Conservation (phyloP, 805 yeast genomes). For the Starmerella davenportii region DNA sequence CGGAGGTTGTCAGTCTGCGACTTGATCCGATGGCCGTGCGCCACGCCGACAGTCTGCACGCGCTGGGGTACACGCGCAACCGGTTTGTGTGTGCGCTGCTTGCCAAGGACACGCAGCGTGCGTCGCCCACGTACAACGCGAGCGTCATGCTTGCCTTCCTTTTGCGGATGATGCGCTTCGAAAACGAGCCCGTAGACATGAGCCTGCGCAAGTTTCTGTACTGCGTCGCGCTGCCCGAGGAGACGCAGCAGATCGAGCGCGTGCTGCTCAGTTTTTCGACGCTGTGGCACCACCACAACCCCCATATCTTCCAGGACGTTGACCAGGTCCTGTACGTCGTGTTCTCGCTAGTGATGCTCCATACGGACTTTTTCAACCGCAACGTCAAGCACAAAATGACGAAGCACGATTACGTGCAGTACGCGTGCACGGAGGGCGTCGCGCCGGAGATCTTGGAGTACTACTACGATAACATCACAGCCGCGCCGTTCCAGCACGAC, state of each 20-base stretch:
- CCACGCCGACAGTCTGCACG: slow-evolving; percentile 11
- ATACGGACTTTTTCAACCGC: slow-evolving; percentile 55
- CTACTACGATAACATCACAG: slow-evolving; percentile 49
- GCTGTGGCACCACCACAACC: slow-evolving; percentile 32
- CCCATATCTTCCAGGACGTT: slow-evolving; percentile 22
- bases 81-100: slow-evolving; percentile 13
- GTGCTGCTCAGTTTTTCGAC: slow-evolving; percentile 39
- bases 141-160: slow-evolving; percentile 15
- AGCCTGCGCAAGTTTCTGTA: slow-evolving; percentile 43
- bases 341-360: slow-evolving; percentile 51
- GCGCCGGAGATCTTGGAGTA: slow-evolving; percentile 28
- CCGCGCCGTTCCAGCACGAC: slow-evolving; percentile 36
- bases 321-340: slow-evolving; percentile 47
- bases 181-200: slow-evolving; percentile 43
- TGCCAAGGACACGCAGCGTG: slow-evolving; percentile 8
- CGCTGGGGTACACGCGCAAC: slow-evolving; percentile 10
- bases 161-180: slow-evolving; percentile 30
- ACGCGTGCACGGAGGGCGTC: slow-evolving; percentile 24
- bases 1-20: slow-evolving; percentile 4
- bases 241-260: slow-evolving; percentile 61
- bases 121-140: slow-evolving; percentile 5
- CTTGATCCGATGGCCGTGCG: slow-evolving; percentile 13
- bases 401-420: slow-evolving; percentile 40
- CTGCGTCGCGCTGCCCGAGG: slow-evolving; percentile 45
- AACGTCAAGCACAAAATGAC: slow-evolving; percentile 53